phyloP scores from a whole-genome alignment of 2,329 filamentous ascomycete genomes.

The Colletotrichum navitas region DNA sequence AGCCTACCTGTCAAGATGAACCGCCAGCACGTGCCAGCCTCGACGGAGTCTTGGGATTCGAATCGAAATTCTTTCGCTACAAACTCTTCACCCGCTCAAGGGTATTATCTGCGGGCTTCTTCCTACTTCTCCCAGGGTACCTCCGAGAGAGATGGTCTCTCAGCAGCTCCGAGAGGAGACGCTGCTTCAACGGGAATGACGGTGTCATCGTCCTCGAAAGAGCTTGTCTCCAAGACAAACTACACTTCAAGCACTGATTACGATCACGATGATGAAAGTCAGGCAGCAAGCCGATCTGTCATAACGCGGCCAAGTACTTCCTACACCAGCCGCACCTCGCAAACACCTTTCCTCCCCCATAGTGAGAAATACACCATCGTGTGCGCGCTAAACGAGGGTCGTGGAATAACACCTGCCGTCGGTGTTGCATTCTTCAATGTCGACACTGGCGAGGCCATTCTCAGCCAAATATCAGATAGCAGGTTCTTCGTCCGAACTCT shows the following conservation, averaged over 20 bases:
- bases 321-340: slow-evolving; percentile 59
- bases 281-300: background rate
- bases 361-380: slow-evolving; percentile 77
- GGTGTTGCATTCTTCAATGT: slow-evolving; percentile 91
- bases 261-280: background rate
- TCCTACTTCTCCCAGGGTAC: slow-evolving; percentile 41
- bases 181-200: background rate
- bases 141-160: slow-evolving; percentile 34
- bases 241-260: slow-evolving; percentile 25
- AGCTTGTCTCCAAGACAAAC: background rate
- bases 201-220: background rate
- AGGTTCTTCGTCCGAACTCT: slow-evolving; percentile 91
- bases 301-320: slow-evolving; percentile 53
- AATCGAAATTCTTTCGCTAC: background rate
- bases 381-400: slow-evolving; percentile 90
- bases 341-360: slow-evolving; percentile 57
- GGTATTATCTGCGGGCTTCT: slow-evolving; percentile 1
- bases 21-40: too few relatives aligned
- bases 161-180: background rate
- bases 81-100: background rate
- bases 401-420: slow-evolving; percentile 86
- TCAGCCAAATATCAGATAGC: slow-evolving; percentile 93
- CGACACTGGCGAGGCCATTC: slow-evolving; percentile 83
- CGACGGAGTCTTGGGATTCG: background rate
- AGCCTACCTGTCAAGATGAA: background rate